These are phyloP conservation scores for Solanum hybrid DNA, from an alignment of 305 asterid genomes.

Conservation along the genomic window DNA sequence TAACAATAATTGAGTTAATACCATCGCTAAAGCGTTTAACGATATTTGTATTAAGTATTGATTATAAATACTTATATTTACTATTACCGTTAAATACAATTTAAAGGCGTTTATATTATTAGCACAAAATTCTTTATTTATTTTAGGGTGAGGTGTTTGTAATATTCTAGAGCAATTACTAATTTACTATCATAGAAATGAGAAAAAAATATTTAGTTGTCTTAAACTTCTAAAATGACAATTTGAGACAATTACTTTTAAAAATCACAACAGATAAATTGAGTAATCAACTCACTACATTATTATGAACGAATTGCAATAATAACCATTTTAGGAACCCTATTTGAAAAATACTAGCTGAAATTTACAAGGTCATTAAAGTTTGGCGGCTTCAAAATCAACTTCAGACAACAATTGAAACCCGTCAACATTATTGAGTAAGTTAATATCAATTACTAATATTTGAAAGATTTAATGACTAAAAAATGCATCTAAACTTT, in stretches of 20 bases:
- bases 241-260: background rate
- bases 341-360: background rate
- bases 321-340: background rate
- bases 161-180: background rate
- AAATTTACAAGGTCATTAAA: background rate
- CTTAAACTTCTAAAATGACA: background rate
- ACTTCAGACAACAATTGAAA: background rate
- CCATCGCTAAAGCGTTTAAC: background rate
- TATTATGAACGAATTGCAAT: background rate
- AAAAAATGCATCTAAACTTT: background rate
- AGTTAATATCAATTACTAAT: background rate
- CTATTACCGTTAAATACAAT: background rate
- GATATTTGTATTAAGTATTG: background rate
- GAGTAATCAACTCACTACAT: background rate
- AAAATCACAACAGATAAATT: background rate
- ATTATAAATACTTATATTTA: background rate
- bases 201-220: background rate
- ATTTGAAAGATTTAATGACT: background rate
- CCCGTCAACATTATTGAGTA: background rate
- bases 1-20: background rate
- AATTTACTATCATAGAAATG: background rate
- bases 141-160: background rate
- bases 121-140: background rate
- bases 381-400: background rate
- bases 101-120: background rate